phyloP scores from a whole-genome alignment of 2,329 filamentous ascomycete species.

The Trichoderma simmonsii region DNA sequence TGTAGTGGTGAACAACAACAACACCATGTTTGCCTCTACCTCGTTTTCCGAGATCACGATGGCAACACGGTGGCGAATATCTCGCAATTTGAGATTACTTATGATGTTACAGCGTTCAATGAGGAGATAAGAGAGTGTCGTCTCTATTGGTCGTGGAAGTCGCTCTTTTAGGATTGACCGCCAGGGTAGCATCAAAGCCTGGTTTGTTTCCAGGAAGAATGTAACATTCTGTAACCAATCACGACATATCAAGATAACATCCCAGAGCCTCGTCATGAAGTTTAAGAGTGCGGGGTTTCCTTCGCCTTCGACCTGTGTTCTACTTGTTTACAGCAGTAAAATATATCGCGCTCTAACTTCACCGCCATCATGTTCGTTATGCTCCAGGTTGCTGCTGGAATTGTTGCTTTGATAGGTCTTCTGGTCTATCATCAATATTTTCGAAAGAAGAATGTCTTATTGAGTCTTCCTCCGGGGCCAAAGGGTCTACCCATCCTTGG shows the following conservation, averaged over 20 bases:
- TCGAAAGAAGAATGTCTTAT: background rate
- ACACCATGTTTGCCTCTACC: too few relatives aligned
- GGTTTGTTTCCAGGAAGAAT: background rate
- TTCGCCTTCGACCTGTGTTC: background rate
- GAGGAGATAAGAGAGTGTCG: background rate
- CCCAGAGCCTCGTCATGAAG: background rate
- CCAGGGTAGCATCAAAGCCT: background rate
- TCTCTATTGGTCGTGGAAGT: background rate
- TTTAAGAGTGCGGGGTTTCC: background rate
- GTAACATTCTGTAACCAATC: background rate
- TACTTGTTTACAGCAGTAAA: background rate
- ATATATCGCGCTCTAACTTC: background rate
- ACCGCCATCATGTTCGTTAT: background rate
- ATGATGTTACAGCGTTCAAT: background rate
- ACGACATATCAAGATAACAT: background rate
- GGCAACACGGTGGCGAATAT: too few relatives aligned
- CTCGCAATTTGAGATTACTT: background rate
- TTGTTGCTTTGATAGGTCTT: background rate
- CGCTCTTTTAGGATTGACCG: background rate
- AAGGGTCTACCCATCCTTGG: conserved; percentile 40
- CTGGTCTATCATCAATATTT: background rate
- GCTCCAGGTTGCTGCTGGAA: background rate
- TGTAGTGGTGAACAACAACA: too few relatives aligned
- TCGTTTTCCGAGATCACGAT: too few relatives aligned
- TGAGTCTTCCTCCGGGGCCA: conserved; percentile 26